phyloP scores from a whole-genome alignment of 2,329 filamentous ascomycete genomes.

The Sclerotinia trifoliorum region DNA sequence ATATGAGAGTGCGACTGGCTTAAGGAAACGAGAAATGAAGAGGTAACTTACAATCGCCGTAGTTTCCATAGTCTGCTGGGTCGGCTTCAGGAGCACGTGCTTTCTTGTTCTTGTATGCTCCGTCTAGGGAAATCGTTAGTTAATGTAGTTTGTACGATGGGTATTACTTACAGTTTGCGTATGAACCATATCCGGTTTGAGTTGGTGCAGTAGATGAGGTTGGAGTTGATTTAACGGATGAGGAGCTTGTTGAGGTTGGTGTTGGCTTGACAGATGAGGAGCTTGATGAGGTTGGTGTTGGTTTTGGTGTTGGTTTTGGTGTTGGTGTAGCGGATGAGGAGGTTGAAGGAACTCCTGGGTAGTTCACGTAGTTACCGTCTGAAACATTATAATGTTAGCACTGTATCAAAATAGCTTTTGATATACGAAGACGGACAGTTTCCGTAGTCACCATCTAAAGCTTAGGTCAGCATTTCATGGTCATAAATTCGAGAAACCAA shows the following conservation, averaged over 20 bases:
- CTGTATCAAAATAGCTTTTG: not conserved
- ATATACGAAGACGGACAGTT: conserved; percentile 11
- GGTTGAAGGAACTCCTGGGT: conserved; percentile 6
- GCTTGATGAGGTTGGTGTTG: not conserved
- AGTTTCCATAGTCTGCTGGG: conserved; percentile 10
- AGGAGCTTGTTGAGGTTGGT: not conserved
- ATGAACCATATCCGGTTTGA: conserved; percentile 24
- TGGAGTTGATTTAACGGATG: not conserved
- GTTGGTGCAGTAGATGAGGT: not conserved
- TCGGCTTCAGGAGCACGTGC: conserved; percentile 20
- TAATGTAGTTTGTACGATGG: not conserved
- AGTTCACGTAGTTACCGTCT: conserved; percentile 20
- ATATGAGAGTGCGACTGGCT: conserved; percentile 1
- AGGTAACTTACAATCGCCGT: conserved; percentile 6
- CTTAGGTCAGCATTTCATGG: conserved; percentile 14
- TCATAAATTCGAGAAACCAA: not conserved
- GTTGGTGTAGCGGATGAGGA: not conserved
- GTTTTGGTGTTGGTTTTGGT: not conserved
- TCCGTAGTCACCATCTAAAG: conserved; percentile 18
- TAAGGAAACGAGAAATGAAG: not conserved
- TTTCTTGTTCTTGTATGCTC: conserved; percentile 21
- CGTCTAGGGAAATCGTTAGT: conserved; percentile 1
- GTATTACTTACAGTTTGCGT: conserved; percentile 20
- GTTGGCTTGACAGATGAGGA: not conserved
- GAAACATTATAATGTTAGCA: not conserved